phyloP scores from a whole-genome alignment of 164 flowering plant genomes.

The Sextonia rubra region DNA sequence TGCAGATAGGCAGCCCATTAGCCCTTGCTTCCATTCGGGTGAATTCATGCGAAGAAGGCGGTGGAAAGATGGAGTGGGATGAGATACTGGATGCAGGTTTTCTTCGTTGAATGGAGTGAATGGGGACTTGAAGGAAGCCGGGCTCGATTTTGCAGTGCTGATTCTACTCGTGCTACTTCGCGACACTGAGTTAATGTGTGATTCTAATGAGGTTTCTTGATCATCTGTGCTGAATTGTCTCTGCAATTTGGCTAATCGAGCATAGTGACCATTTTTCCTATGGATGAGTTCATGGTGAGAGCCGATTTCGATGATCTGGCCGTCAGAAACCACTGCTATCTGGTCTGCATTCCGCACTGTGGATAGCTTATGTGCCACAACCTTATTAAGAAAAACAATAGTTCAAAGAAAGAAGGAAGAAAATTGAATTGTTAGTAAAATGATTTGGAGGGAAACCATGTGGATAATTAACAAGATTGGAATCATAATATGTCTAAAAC shows the following conservation, averaged over 20 bases:
- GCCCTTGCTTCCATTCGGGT: slow-evolving; percentile 75
- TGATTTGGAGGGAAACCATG: too few species aligned
- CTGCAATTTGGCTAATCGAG: slow-evolving; percentile 66
- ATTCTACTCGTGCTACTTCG: slow-evolving; percentile 51
- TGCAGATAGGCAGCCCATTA: slow-evolving; percentile 72
- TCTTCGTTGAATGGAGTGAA: slow-evolving; percentile 28
- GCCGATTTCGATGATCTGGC: slow-evolving; percentile 61
- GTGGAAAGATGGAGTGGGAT: slow-evolving; percentile 60
- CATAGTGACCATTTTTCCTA: slow-evolving; percentile 55
- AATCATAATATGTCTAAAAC: too few species aligned
- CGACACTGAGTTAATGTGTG: slow-evolving; percentile 28
- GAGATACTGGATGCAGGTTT: slow-evolving; percentile 10
- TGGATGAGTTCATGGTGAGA: slow-evolving; percentile 61
- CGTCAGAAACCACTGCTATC: slow-evolving; percentile 65
- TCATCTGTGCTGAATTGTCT: slow-evolving; percentile 55
- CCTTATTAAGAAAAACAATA: slow-evolving; percentile 32
- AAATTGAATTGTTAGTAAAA: too few species aligned
- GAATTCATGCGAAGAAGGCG: slow-evolving; percentile 56
- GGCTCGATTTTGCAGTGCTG: slow-evolving; percentile 55
- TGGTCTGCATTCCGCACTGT: slow-evolving; percentile 71
- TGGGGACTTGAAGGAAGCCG: slow-evolving; percentile 37
- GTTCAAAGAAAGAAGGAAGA: too few species aligned
- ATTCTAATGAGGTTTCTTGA: slow-evolving; percentile 32
- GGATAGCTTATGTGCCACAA: slow-evolving; percentile 83
- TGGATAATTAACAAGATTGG: too few species aligned